Conservation (phyloP, 768 basidiomycete genomes). For the Amanita phalloides region DNA sequence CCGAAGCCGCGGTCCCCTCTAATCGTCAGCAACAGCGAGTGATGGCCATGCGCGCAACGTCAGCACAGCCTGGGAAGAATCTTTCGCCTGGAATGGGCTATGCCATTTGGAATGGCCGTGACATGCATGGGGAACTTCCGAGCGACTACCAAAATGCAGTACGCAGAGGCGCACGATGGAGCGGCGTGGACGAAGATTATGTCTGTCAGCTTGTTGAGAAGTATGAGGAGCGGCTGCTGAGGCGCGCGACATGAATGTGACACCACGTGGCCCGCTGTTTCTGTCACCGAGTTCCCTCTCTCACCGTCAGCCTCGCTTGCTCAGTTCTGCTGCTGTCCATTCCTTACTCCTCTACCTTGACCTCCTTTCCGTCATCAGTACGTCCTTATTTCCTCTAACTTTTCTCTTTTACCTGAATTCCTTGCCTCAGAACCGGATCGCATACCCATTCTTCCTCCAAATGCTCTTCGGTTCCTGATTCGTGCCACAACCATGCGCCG, state of each 20-base stretch:
- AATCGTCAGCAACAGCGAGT: background rate
- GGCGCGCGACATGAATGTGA: constrained; percentile 4
- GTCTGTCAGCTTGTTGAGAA: constrained; percentile 47
- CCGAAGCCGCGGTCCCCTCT: background rate
- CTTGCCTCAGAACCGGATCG: constrained; percentile 1
- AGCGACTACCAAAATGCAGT: constrained; percentile 42
- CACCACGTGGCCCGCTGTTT: constrained; percentile 4
- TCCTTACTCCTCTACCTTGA: constrained; percentile 7
- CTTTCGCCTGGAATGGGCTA: constrained; percentile 50
- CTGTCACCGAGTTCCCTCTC: constrained; percentile 2
- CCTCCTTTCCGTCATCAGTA: constrained; percentile 4
- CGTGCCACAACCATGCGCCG: constrained; percentile 40
- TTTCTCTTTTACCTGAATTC: background rate
- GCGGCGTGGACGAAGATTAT: constrained; percentile 42
- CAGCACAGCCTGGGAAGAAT: background rate
- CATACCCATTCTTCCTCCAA: background rate
- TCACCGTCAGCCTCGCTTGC: constrained; percentile 6
- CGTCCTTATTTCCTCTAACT: background rate
- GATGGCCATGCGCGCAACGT: background rate
- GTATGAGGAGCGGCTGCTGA: constrained; percentile 52
- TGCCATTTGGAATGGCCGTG: constrained; percentile 56
- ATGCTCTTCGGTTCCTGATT: constrained; percentile 9
- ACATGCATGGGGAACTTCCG: constrained; percentile 49
- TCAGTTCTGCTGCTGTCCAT: constrained; percentile 1
- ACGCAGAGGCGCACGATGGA: constrained; percentile 37